Evolutionary conservation across 805 yeast species (phyloP), one percentile per base, ranked within the genome.

Genomic region (Lipomyces orientalis): DNA sequence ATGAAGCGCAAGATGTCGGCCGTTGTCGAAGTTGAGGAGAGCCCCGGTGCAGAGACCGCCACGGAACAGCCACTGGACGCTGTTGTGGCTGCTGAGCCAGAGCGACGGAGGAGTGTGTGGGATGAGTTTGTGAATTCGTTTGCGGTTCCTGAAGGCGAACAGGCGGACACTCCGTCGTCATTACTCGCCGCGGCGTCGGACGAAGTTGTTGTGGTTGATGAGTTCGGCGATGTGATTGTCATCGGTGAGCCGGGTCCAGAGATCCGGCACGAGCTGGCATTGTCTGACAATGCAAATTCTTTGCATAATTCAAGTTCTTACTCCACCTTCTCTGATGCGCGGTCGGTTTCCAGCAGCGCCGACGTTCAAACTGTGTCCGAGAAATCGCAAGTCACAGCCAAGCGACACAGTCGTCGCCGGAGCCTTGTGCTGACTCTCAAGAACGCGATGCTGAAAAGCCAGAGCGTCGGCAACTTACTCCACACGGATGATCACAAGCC

Each of bases 191-290:
- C 60, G 29, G 54, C 64, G 49, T 64, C 55, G 58, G 68, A 69
- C 31, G 69, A 54, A 33, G 67, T 69, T 35, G 25, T 65, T 34
- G 33, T 65, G 29, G 62, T 65, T 8, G 68, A 65, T 49, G 68
- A 65, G 14, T 54, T 16, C 29, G 68, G 68, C 55, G 65, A 65
- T 31, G 70, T 68, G 25, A 51, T 67, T 37, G 58, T 63, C 46
- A 62, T 74, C 6, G 77, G 77, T 31, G 77, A 75, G 65, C 77
- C 77, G 0, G 77, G 77, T n/a, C 77, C 77, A 6, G 74, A 72
- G 63, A 70, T 74, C 33, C 74, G 75, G n/a, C 64, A 60, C 43
- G 46, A 55, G 29, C 4, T 37, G 43, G 7, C 54, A 22, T 12
- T 12, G 0, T 14, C 60, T 56, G 35, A 29, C 16, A 46, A 25